Evolutionary conservation across 1,139 yeast species (phyloP), one percentile per base, ranked within the genome.

Genomic region (Trichomonascaceae sp.): DNA sequence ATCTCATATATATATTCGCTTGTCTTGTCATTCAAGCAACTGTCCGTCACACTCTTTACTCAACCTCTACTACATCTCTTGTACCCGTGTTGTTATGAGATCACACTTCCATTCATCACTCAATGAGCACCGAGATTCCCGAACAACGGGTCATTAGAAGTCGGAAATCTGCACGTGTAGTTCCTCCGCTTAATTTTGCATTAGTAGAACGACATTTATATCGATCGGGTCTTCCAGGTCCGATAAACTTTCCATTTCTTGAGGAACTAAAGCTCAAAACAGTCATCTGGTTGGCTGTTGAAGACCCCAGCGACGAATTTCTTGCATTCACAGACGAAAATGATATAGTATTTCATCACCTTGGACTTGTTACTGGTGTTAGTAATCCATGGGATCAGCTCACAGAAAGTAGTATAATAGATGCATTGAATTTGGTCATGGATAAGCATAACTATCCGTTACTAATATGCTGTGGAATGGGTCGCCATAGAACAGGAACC

Each of bases 371-470:
- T 53, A 81, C 83, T 1, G 50, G 50, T 9, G 47, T 24, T 1
- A 81, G 87, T 58, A 87, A 87, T 61, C 96, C 98, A 0, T 91
- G 99, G 99, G 98, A 93, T 70, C 93, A 96, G n/a, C 75, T 93
- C 47, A 87, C 90, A 32, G 96, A 90, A 65, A 77, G 81, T 43
- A 84, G 95, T 32, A 90, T 91, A 50, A 81, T 81, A 38, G 84
- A 82, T 58, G 95, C 97, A 0, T 73, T 91, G 58, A 87, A 85
- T 60, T 77, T 89, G 47, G 84, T 91, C 41, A 80, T 85, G 53
- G 80, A 87, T 63, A 78, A 77, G 59, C 77, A 80, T n/a, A 82
- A 84, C 66, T 87, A 88, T 64, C 98, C 99, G 0, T 64, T 91
- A 58, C 73, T 93, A 51, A 93, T 90, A 7, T 91, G 98, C 70